These are phyloP conservation scores for Lichtheimia corymbifera DNA, from an alignment of 371 early-diverging fungal species.

Conservation along the genomic window DNA sequence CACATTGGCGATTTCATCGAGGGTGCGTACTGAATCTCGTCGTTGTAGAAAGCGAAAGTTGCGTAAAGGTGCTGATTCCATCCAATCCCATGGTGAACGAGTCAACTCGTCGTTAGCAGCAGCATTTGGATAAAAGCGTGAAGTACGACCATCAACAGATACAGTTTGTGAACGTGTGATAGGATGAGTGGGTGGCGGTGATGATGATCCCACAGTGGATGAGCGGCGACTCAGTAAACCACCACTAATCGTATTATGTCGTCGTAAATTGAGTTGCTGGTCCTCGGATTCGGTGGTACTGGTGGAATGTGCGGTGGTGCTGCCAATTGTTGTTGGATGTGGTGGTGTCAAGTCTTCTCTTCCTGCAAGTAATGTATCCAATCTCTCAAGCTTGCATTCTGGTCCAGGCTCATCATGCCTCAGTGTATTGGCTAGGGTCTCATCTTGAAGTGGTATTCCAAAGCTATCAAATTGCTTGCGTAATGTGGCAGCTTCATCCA, in stretches of 20 bases:
- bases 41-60: constrained; percentile 1
- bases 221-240: background rate
- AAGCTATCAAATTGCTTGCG: constrained; percentile 16
- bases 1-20: background rate
- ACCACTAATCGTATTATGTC: background rate
- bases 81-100: background rate
- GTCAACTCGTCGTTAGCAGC: background rate
- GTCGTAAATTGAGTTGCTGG: background rate
- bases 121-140: too few relatives aligned
- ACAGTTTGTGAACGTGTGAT: background rate
- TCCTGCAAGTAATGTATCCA: constrained; percentile 8
- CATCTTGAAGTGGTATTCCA: constrained; percentile 7
- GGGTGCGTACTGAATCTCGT: background rate
- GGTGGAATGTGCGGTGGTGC: too few relatives aligned
- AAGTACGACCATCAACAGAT: too few relatives aligned
- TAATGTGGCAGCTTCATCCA: constrained; percentile 9
- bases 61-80: background rate
- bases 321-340: too few relatives aligned
- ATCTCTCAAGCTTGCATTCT: constrained; percentile 4
- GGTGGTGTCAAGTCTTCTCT: background rate
- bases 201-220: too few relatives aligned
- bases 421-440: background rate
- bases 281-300: background rate
- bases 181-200: background rate
- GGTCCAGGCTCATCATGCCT: background rate